Evolutionary conservation across 228 moss, liverwort and hornwort species (phyloP).

Genomic region (Sphagnum magellanicum): DNA sequence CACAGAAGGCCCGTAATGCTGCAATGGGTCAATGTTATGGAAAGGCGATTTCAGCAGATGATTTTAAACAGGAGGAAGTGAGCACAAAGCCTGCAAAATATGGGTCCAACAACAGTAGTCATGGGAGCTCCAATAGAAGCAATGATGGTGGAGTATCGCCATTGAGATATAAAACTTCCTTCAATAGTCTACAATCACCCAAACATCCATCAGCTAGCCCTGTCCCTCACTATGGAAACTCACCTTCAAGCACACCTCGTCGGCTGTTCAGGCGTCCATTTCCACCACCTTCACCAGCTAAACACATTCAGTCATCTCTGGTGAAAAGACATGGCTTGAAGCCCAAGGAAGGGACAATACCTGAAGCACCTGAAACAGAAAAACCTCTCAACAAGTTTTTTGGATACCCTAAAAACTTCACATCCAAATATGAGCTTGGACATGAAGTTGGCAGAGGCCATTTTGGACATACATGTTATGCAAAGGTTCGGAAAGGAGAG

Average conservation of each 20-base stretch:
- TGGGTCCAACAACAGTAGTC: constrained; percentile 24
- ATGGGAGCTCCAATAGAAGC: constrained; percentile 15
- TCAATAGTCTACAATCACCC: constrained; percentile 66
- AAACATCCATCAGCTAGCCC: constrained; percentile 69
- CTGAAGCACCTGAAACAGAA: constrained; percentile 63
- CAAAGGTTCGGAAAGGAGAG: constrained; percentile 94
- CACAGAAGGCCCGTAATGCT: constrained; percentile 3
- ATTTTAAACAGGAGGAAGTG: constrained; percentile 42
- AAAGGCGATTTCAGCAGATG: constrained; percentile 41
- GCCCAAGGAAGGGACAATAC: constrained; percentile 53
- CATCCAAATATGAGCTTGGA: constrained; percentile 97
- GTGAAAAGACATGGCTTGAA: constrained; percentile 81
- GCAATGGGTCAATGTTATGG: constrained; percentile 99
- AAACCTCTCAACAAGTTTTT: constrained; percentile 95
- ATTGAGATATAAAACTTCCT: constrained; percentile 60
- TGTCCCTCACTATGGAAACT: constrained; percentile 64
- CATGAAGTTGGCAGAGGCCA: constrained; percentile 98
- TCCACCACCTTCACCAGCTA: constrained; percentile 94
- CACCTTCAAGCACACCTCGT: constrained; percentile 82
- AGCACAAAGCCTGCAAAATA: constrained; percentile 51
- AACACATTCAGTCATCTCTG: constrained; percentile 91
- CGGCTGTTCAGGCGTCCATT: constrained; percentile 82
- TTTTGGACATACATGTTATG: constrained; percentile 94
- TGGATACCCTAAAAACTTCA: constrained; percentile 89
- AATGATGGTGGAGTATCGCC: constrained; percentile 56